Evolutionary conservation across 345 rosid species (phyloP).

Genomic region (Rhizophora apiculata): DNA sequence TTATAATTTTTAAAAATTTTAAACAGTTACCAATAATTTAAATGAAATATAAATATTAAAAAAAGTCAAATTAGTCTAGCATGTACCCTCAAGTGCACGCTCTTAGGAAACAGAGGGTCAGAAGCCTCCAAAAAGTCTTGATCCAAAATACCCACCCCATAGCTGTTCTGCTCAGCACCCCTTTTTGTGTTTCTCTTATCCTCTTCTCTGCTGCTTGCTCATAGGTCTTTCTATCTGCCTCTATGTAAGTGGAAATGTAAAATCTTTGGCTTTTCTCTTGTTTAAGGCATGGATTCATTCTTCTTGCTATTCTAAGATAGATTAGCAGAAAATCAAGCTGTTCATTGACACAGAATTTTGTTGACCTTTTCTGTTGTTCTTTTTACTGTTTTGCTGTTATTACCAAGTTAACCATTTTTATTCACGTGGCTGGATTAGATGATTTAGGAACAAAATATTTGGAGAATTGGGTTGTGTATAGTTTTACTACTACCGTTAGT

Average conservation of each 20-base stretch:
- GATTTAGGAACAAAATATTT: background rate
- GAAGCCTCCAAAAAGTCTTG: slow-evolving; percentile 1
- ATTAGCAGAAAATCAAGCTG: slow-evolving; percentile 3
- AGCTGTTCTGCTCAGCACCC: background rate
- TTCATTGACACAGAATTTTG: background rate
- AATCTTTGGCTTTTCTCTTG: background rate
- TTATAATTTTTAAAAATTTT: no score
- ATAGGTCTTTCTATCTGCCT: no score
- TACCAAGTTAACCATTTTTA: background rate
- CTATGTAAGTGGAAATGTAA: no score
- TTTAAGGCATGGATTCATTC: background rate
- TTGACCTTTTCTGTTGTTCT: slow-evolving; percentile 13
- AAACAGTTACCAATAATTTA: no score
- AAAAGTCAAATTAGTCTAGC: no score
- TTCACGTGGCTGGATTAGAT: background rate
- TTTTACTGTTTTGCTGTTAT: background rate
- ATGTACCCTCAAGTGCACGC: no score
- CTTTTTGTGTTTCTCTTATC: background rate
- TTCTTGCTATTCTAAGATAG: background rate
- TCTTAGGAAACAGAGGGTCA: background rate
- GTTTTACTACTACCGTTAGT: background rate
- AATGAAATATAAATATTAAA: no score
- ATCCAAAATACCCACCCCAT: no score
- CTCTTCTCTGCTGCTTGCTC: background rate
- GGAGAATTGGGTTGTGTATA: slow-evolving; percentile 3